Percentiles rank a stretch among this genome's conserved stretches.
Evolutionary conservation across 2,329 filamentous ascomycete genomes (phyloP).

Genomic region (Uncinocarpus reesii): DNA sequence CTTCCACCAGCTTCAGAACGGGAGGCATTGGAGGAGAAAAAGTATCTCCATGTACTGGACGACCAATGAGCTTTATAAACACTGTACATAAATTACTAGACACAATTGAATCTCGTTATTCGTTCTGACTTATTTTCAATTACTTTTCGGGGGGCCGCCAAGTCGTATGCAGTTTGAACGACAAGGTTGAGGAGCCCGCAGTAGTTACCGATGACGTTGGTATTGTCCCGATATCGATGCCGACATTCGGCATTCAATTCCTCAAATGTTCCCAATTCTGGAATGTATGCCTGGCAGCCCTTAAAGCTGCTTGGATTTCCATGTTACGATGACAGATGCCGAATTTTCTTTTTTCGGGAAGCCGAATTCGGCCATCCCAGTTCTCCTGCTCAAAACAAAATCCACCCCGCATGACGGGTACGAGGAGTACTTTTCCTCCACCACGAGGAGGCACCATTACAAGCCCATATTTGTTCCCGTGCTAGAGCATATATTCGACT

Average conservation of each 20-base stretch:
- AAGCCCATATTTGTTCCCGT: conserved; percentile 38
- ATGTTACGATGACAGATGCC: conserved; percentile 4
- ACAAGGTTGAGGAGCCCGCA: too few relatives aligned
- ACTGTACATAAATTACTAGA: conserved; percentile 34
- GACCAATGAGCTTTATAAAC: conserved; percentile 52
- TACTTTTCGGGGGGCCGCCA: background rate
- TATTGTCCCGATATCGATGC: too few relatives aligned
- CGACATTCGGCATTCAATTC: too few relatives aligned
- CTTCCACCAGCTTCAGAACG: conserved; percentile 87
- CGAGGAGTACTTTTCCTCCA: conserved; percentile 35
- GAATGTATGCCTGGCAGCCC: background rate
- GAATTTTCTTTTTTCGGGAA: background rate
- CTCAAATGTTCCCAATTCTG: background rate
- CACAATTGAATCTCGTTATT: conserved; percentile 25
- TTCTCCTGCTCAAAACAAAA: conserved; percentile 41
- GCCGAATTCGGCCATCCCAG: conserved; percentile 21
- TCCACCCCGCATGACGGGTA: conserved; percentile 38
- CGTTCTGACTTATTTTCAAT: conserved; percentile 5
- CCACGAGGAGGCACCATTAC: conserved; percentile 20
- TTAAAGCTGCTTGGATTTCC: background rate
- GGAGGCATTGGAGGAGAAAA: conserved; percentile 89
- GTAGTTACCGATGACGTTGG: conserved; percentile 2
- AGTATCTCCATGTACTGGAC: conserved; percentile 90
- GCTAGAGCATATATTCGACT: conserved; percentile 36
- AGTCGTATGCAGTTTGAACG: too few relatives aligned